Evolutionary conservation across 2,329 filamentous ascomycete species (phyloP), one percentile per base, ranked within the genome.

Genomic region (Pyricularia pennisetigena): DNA sequence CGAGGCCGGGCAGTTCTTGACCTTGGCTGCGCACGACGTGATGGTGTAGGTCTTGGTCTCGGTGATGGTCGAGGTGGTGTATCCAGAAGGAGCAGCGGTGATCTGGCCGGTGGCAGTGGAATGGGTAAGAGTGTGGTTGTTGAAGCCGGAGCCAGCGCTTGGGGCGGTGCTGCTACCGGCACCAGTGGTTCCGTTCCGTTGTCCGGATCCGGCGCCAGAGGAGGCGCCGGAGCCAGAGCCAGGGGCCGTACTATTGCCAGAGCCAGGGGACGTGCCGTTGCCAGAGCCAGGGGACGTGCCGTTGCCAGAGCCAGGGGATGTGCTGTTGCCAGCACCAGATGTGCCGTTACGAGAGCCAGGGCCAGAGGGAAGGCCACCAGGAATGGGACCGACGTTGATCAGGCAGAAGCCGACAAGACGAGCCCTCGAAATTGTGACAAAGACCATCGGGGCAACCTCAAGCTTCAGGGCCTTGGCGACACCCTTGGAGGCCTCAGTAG

Each of bases 1-100:
- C 62, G 71, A 70, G 64, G 72, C 71, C 49, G 75, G 75, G 71
- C 75, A 76, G 72, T 76, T 75, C 70, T 72, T 69, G 28, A 75
- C 74, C 9, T 72, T 69, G 32, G 73, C 74, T 1, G 71, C 73
- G 66, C 75, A 76, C 68, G 71, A 72, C 16, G 75, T 76, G 70
- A 76, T 72, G 66, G 75, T 76, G 72, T 74, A 76, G n/a, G 69
- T 71, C 35, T 71, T 70, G 20, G 74, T 75, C 61, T 69, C 64
- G 26, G 67, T 65, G 68, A 73, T 41, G 14, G 73, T 75, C 66
- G 72, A 74, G 14, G 72, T 74, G 61, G 69, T 71, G 59, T 62
- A 62, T 12, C 59, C 68, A 69, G 69, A 64, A 30, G 26, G 61
- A 35, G 41, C 23, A 6, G 29, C 26, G 24, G 24, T 28, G 23